Evolutionary conservation across 2,329 filamentous ascomycete species (phyloP), one percentile per base, ranked within the genome.

Genomic region (Pestalotiopsis fici): DNA sequence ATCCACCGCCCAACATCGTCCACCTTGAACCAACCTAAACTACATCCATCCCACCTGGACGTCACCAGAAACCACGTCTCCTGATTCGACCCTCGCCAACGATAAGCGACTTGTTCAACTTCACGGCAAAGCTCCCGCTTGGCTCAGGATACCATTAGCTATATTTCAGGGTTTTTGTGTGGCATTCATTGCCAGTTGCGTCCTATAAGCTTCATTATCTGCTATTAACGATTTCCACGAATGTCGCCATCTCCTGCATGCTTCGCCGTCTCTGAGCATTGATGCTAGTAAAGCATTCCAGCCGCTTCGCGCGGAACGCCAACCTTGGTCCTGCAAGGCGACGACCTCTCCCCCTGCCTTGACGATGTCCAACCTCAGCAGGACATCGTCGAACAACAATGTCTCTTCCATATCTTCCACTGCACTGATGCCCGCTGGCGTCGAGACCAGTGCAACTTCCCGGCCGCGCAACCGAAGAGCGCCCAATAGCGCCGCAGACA

Each of bases 401-500:
- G 67, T 69, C 60, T 63, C 78, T 68, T 77, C 79, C 71, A 79
- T 82, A 75, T 80, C 83, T 66, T 83, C 86, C 65, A 86, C 85
- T 55, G 80, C 81, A 60, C 74, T 83, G 65, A 78, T 80, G 64
- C 78, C 83, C 55, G 75, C 81, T 70, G 79, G 81, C 61, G 79
- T 78, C 67, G 80, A 83, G 70, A 75, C 81, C 69, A 80, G 81
- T 66, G 73, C 81, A 28, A 77, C 79, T 28, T 72, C 83, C 66
- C 84, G 86, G 28, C 83, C 86, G 65, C 85, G 87, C 67, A 87
- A 86, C 70, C 83, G 86, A 66, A 85, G 83, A 60, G 78, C 80
- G 37, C 77, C 78, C 63, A 35, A 25, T 15, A 79, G 77, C 68
- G 72, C 75, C 21, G 66, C 69, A 21, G 73, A 74, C 39, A 70